A percentile compares a stretch with the other conserved stretches of the same genome.
Conservation (phyloP, 345 rosid species). For the Boechera stricta region DNA sequence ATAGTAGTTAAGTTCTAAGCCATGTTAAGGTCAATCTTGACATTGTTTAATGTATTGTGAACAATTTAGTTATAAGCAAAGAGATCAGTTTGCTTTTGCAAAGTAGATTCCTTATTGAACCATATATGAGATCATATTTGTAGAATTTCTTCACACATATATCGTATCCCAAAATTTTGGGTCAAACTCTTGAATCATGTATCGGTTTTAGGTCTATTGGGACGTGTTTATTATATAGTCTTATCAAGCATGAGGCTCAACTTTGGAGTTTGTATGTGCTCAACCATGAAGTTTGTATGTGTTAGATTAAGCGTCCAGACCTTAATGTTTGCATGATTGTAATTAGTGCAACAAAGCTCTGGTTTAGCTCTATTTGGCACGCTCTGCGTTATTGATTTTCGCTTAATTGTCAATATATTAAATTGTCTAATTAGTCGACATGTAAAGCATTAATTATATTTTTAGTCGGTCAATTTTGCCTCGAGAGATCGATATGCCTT, state of each 20-base stretch:
- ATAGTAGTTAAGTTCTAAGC: not conserved
- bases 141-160: not conserved
- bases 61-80: not conserved
- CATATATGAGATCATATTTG: too few relatives aligned
- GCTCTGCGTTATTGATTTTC: too few relatives aligned
- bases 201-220: not conserved
- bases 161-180: not conserved
- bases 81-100: not conserved
- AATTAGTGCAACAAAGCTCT: too few relatives aligned
- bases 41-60: not conserved
- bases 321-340: too few relatives aligned
- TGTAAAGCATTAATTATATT: not conserved
- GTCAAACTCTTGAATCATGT: not conserved
- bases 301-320: too few relatives aligned
- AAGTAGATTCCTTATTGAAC: too few relatives aligned
- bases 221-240: not conserved
- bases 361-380: too few relatives aligned
- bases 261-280: too few relatives aligned
- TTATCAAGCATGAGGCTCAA: too few relatives aligned
- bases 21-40: not conserved
- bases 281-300: too few relatives aligned
- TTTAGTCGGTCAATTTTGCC: not conserved
- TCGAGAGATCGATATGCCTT: not conserved
- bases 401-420: too few relatives aligned
- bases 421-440: too few relatives aligned